Evolutionary conservation across 768 basidiomycete species (phyloP).

Genomic region (Hygrophorus russula): DNA sequence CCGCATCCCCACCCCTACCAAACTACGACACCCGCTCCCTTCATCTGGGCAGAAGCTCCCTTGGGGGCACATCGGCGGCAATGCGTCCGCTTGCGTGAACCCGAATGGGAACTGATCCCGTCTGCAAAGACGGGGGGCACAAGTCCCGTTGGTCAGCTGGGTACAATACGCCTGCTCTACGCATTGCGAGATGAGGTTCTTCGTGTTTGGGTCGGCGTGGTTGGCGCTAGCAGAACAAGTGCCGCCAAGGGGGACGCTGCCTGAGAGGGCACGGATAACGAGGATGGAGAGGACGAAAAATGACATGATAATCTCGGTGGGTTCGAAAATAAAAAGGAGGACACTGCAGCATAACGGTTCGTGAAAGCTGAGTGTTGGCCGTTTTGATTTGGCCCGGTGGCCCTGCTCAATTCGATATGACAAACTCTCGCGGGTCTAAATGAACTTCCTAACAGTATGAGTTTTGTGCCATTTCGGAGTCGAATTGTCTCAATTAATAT

Average conservation of each 20-base stretch:
- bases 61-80: slow-evolving; percentile 42
- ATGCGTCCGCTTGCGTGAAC: slow-evolving; percentile 19
- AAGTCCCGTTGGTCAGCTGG: slow-evolving; percentile 28
- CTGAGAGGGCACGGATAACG: not conserved
- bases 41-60: slow-evolving; percentile 62
- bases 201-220: slow-evolving; percentile 40
- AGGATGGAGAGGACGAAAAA: not conserved
- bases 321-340: no score
- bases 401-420: no score
- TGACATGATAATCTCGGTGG: no score
- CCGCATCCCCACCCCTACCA: slow-evolving; percentile 27
- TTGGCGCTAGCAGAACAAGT: slow-evolving; percentile 34
- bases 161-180: slow-evolving; percentile 48
- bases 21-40: slow-evolving; percentile 39
- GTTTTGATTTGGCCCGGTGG: no score
- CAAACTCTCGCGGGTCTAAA: no score
- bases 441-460: no score
- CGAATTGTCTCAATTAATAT: no score
- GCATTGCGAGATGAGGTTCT: slow-evolving; percentile 53
- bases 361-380: no score
- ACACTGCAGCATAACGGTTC: no score
- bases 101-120: slow-evolving; percentile 53
- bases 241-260: slow-evolving; percentile 4
- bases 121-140: slow-evolving; percentile 42
- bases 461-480: no score